Base-by-base conservation (phyloP, 2,329 filamentous ascomycete species). In the Aspergillus quadricinctus region DNA sequence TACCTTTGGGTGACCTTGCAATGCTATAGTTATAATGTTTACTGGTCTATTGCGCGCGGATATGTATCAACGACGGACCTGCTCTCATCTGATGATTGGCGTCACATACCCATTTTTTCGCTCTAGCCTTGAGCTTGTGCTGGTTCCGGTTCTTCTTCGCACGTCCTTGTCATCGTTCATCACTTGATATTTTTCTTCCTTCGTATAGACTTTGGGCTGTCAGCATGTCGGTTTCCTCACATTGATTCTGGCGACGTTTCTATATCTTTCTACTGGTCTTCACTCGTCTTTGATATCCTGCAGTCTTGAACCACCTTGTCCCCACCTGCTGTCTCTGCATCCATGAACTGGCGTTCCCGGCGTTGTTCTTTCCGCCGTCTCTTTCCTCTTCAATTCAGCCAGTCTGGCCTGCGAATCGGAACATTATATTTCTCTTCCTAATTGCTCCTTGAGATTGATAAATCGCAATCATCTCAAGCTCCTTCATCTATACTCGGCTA, bases 191-290 rank as follows among this genome's bases (percentile, higher is more conserved):
- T 53, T 46, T 25, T 48, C 41, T 25, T 48, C 41, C 52, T 57
- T 55, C 48, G 48, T 57, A 60, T 63, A 59, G 60, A 63, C 54
- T 61, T 54, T 59, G 54, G 53, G 54, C 53, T 53, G 50, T 49
- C 53, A 55, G 55, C 55, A 53, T 57, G 58, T 58, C 55, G 50
- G 52, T 52, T 52, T 37, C 25, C 48, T 56, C 31, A 10, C 41
- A 50, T 29, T n/a, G 21, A 37, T 49, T 46, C 21, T 25, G 21
- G n/a, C 43, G 19, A 46, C 43, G 10, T 23, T 37, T 37, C 14
- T 37, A 7, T 37, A 37, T 37, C 14, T 37, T 37, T 17, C 31
- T 37, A 17, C 31, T 17, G 4, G 14, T 17, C 14, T 37, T 37
- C 31, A 37, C 17, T 11, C 40, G 17, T 21, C 40, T 43, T 43